A percentile compares a stretch with the other conserved stretches of the same genome.
phyloP scores from a whole-genome alignment of 768 basidiomycete species.

The Lactifluus echinatus region DNA sequence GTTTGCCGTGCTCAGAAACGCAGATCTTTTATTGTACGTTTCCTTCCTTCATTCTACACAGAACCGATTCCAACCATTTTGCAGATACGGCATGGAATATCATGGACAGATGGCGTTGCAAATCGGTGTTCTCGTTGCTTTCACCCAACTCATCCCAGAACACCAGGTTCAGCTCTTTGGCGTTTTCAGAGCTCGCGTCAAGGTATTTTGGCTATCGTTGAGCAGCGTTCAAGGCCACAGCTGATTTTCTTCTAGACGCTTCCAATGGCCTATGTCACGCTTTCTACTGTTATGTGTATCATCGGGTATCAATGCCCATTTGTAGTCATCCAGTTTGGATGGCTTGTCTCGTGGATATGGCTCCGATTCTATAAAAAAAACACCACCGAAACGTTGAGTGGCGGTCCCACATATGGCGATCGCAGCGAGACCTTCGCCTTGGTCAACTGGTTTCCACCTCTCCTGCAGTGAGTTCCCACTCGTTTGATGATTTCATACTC shows the following conservation, averaged over 20 bases:
- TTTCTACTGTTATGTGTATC: conserved; percentile 80
- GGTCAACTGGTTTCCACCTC: conserved; percentile 93
- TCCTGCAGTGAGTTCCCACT: conserved; percentile 61
- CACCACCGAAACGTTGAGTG: conserved; percentile 50
- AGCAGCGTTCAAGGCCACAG: neutral
- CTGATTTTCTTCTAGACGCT: conserved; percentile 47
- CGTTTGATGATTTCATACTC: neutral
- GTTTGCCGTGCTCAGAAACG: conserved; percentile 55
- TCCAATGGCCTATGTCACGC: conserved; percentile 89
- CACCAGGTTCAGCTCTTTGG: conserved; percentile 94
- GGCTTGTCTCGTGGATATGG: conserved; percentile 94
- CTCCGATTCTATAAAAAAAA: conserved; percentile 95
- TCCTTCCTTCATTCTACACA: conserved; percentile 12
- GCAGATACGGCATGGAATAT: conserved; percentile 80
- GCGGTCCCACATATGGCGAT: conserved; percentile 76
- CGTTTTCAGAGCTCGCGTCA: conserved; percentile 76
- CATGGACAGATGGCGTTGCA: conserved; percentile 92
- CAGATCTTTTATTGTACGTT: conserved; percentile 73
- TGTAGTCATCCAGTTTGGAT: conserved; percentile 97
- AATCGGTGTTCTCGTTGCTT: conserved; percentile 84
- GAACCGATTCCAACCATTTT: neutral
- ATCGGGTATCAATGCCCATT: conserved; percentile 83
- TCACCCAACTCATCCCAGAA: conserved; percentile 96
- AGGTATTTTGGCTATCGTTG: conserved; percentile 40
- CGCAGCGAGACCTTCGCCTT: conserved; percentile 94